phyloP scores from a whole-genome alignment of 2,329 filamentous ascomycete species.

The Elsinoe batatas region DNA sequence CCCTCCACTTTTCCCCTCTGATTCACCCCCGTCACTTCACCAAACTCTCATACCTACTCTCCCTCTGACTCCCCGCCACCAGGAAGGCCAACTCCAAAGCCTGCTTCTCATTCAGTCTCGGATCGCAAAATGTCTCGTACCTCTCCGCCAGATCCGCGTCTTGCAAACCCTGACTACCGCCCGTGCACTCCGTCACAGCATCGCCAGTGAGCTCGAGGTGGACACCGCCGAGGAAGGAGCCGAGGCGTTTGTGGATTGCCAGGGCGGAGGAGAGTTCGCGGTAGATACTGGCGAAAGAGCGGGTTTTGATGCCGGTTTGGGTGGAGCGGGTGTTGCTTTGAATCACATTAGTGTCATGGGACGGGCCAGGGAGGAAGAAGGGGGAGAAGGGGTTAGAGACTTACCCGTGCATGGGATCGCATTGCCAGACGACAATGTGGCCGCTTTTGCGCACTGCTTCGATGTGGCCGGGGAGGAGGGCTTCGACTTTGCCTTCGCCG shows the following conservation, averaged over 20 bases:
- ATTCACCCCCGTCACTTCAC: not conserved
- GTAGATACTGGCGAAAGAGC: slow-evolving; percentile 83
- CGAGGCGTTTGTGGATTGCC: slow-evolving; percentile 70
- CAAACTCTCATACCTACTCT: slow-evolving; percentile 11
- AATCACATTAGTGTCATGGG: not conserved
- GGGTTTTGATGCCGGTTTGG: slow-evolving; percentile 74
- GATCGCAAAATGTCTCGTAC: slow-evolving; percentile 95
- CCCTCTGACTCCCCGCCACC: slow-evolving; percentile 55
- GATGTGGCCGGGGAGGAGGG: slow-evolving; percentile 75
- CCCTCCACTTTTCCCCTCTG: too few species aligned
- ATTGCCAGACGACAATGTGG: slow-evolving; percentile 84
- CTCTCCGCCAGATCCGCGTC: slow-evolving; percentile 84
- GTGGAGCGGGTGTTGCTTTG: slow-evolving; percentile 52
- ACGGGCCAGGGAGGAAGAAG: not conserved
- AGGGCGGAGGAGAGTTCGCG: slow-evolving; percentile 76
- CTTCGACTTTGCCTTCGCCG: slow-evolving; percentile 65
- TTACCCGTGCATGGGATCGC: slow-evolving; percentile 92
- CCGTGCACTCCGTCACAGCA: slow-evolving; percentile 89
- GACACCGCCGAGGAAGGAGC: slow-evolving; percentile 83
- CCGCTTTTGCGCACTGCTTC: slow-evolving; percentile 73
- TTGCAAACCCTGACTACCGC: slow-evolving; percentile 74
- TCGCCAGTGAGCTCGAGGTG: slow-evolving; percentile 94
- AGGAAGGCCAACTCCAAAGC: slow-evolving; percentile 89
- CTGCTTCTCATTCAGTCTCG: slow-evolving; percentile 93
- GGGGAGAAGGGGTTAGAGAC: slow-evolving; percentile 12